phyloP scores from a whole-genome alignment of 768 basidiomycete genomes.

The Amanita brunnescens region DNA sequence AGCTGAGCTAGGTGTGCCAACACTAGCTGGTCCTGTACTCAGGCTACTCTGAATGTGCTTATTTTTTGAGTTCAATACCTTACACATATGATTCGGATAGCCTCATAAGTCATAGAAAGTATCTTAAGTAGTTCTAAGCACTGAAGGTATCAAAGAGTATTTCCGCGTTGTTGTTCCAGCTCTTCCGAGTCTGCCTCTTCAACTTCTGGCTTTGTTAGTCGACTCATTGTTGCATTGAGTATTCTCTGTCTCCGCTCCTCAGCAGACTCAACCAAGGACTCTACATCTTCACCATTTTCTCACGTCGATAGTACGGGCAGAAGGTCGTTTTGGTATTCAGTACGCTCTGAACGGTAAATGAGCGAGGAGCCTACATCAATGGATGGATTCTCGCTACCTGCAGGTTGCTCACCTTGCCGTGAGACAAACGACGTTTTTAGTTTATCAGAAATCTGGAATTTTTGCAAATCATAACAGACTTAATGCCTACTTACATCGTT shows the following conservation, averaged over 20 bases:
- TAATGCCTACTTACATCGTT: constrained; percentile 20
- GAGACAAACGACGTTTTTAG: constrained; percentile 46
- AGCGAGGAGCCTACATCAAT: neutral
- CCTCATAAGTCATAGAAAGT: too few relatives aligned
- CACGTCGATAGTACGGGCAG: constrained; percentile 59
- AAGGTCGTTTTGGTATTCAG: constrained; percentile 55
- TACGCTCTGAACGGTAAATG: constrained; percentile 24
- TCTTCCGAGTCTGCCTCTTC: too few relatives aligned
- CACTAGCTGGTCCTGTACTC: too few relatives aligned
- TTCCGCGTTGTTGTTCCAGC: constrained; percentile 65
- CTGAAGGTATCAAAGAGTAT: too few relatives aligned
- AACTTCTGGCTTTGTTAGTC: constrained; percentile 56
- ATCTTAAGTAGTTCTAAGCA: too few relatives aligned
- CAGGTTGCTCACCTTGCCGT: constrained; percentile 34
- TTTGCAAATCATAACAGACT: neutral
- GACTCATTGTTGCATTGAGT: constrained; percentile 52
- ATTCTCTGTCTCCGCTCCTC: constrained; percentile 51
- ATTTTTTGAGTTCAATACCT: too few relatives aligned
- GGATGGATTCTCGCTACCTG: neutral
- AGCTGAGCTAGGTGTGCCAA: too few relatives aligned
- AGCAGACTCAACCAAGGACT: constrained; percentile 31
- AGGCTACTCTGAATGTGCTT: too few relatives aligned
- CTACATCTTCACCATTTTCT: constrained; percentile 25
- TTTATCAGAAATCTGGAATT: constrained; percentile 44
- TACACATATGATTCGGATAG: too few relatives aligned